These are phyloP conservation scores for Bonia amplexicaulis DNA, from an alignment of 176 grass and related monocot species.

Conservation along the genomic window DNA sequence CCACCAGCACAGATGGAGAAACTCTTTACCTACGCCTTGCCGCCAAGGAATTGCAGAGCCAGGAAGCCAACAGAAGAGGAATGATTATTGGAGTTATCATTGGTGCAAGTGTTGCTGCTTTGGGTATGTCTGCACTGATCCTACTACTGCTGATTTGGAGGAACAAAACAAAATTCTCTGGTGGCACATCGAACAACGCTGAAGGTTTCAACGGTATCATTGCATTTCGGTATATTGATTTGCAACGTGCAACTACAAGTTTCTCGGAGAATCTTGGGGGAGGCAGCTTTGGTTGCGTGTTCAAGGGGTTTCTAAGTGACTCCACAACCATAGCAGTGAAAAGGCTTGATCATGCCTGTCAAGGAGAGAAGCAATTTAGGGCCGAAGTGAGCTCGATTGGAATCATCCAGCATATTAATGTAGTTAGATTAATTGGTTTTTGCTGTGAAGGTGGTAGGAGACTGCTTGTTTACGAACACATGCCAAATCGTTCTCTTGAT, in stretches of 20 bases:
- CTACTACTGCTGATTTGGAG: conserved; percentile 7
- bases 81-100: neutral
- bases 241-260: conserved; percentile 39
- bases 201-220: neutral
- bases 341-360: conserved; percentile 33
- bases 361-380: conserved; percentile 70
- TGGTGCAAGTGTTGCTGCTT: neutral
- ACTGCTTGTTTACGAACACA: conserved; percentile 67
- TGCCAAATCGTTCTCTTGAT: conserved; percentile 53
- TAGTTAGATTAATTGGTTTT: conserved; percentile 53
- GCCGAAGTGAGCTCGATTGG: conserved; percentile 38
- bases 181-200: neutral
- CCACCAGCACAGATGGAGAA: neutral
- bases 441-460: conserved; percentile 36
- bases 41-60: conserved; percentile 6
- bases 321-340: conserved; percentile 52
- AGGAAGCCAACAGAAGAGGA: neutral
- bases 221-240: conserved; percentile 33
- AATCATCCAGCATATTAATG: conserved; percentile 51
- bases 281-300: conserved; percentile 54
- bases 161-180: neutral
- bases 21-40: conserved; percentile 35
- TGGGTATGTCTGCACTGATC: conserved; percentile 1
- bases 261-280: conserved; percentile 43
- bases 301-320: conserved; percentile 34